A percentile compares a stretch with the other conserved stretches of the same genome.
phyloP scores from a whole-genome alignment of 2,329 filamentous ascomycete genomes.

The Trichoderma aggressivum region DNA sequence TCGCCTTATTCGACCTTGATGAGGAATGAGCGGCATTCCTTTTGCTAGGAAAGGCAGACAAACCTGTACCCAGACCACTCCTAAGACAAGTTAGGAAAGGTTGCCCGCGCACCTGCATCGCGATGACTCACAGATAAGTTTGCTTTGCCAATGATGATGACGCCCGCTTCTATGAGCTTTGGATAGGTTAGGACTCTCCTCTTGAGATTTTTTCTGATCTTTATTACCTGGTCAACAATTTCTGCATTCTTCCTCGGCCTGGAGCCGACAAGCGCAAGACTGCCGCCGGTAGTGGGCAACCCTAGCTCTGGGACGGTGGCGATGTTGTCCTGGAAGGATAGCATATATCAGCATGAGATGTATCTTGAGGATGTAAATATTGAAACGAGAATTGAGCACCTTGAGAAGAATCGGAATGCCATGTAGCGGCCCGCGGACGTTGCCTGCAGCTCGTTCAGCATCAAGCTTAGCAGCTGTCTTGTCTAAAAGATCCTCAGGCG shows the following conservation, averaged over 20 bases:
- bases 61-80: not conserved
- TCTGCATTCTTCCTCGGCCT: not conserved
- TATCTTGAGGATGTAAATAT: not conserved
- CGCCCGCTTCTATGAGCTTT: not conserved
- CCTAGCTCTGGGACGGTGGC: not conserved
- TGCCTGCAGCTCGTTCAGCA: not conserved
- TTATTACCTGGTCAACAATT: not conserved
- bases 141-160: not conserved
- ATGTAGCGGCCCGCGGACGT: not conserved
- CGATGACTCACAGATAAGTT: not conserved
- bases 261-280: not conserved
- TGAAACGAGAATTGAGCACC: not conserved
- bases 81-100: not conserved
- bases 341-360: not conserved
- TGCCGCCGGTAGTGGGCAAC: not conserved
- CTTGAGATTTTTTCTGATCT: fast-evolving
- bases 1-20: not conserved
- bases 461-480: not conserved
- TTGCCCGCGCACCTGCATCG: not conserved
- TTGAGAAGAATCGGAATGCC: not conserved
- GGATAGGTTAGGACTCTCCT: not conserved
- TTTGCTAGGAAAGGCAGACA: not conserved
- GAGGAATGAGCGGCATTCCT: not conserved
- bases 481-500: not conserved
- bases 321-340: not conserved